Conservation (phyloP, 352 stramenopile genomes). For the Phytophthora fragariae region DNA sequence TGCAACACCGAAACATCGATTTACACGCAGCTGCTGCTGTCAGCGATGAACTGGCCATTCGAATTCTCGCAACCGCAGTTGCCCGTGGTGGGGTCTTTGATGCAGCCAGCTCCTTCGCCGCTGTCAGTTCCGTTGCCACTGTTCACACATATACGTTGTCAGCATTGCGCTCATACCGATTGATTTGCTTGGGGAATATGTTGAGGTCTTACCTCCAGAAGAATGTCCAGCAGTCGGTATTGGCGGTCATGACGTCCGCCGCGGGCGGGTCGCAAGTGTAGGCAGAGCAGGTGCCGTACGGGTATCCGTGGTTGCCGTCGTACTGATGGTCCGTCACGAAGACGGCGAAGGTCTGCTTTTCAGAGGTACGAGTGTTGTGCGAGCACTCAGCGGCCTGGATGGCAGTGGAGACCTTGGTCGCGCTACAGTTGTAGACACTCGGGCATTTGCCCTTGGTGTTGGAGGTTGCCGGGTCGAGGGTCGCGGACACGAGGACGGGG, state of each 20-base stretch:
- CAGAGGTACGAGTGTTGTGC: constrained; percentile 24
- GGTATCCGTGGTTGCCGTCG: constrained; percentile 28
- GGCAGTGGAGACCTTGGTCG: constrained; percentile 21
- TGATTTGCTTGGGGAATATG: no score
- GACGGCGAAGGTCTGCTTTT: constrained; percentile 28
- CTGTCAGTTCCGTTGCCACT: constrained; percentile 21
- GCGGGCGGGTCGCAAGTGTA: constrained; percentile 24
- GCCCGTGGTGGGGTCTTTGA: constrained; percentile 21
- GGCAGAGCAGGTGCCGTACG: constrained; percentile 31
- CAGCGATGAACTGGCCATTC: constrained; percentile 25
- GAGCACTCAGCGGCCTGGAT: constrained; percentile 37
- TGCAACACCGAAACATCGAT: not conserved
- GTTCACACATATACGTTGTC: not conserved
- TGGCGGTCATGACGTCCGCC: constrained; percentile 11
- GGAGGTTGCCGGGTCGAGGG: constrained; percentile 21
- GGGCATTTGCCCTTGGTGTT: constrained; percentile 29
- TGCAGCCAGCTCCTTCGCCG: constrained; percentile 24
- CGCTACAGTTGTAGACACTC: constrained; percentile 21
- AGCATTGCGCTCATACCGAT: not conserved
- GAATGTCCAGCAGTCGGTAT: constrained; percentile 35
- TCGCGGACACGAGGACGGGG: constrained; percentile 21
- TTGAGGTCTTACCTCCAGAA: constrained; percentile 27
- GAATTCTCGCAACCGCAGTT: constrained; percentile 36
- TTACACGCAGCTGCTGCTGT: constrained; percentile 28
- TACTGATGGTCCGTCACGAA: constrained; percentile 34